Evolutionary conservation across 257 asterid genomes (phyloP).

Genomic region (Solanum virginianum): DNA sequence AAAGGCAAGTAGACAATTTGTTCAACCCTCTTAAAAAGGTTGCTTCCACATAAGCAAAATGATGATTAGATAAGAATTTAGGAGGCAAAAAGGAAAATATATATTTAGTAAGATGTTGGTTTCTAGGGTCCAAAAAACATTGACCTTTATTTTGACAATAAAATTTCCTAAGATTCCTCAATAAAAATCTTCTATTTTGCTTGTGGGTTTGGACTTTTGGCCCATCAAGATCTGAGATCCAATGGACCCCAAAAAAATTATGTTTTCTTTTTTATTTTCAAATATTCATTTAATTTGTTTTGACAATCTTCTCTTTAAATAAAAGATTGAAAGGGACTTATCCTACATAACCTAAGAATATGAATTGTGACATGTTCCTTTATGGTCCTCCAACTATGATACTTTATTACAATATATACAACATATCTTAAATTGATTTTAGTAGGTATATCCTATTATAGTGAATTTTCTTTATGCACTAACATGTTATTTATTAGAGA

Average conservation of each 20-base stretch:
- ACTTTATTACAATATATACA: background rate
- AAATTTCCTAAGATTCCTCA: background rate
- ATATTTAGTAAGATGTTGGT: conserved; percentile 12
- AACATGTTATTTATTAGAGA: background rate
- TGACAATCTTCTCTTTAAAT: background rate
- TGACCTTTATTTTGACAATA: background rate
- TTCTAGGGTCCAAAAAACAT: background rate
- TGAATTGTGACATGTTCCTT: background rate
- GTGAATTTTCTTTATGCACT: background rate
- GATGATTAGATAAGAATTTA: background rate
- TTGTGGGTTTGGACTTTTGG: background rate
- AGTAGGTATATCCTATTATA: background rate
- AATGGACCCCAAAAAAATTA: background rate
- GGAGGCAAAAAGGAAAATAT: background rate
- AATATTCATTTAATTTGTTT: background rate
- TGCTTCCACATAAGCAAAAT: background rate
- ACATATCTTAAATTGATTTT: background rate
- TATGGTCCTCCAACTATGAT: background rate
- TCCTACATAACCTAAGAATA: background rate
- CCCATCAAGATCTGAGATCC: background rate
- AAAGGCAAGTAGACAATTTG: background rate
- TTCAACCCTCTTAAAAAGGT: background rate
- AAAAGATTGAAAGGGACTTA: background rate
- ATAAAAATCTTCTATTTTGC: background rate
- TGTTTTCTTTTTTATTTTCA: background rate